Evolutionary conservation across 2,329 filamentous ascomycete species (phyloP).

Genomic region (Erysiphe pulchra): DNA sequence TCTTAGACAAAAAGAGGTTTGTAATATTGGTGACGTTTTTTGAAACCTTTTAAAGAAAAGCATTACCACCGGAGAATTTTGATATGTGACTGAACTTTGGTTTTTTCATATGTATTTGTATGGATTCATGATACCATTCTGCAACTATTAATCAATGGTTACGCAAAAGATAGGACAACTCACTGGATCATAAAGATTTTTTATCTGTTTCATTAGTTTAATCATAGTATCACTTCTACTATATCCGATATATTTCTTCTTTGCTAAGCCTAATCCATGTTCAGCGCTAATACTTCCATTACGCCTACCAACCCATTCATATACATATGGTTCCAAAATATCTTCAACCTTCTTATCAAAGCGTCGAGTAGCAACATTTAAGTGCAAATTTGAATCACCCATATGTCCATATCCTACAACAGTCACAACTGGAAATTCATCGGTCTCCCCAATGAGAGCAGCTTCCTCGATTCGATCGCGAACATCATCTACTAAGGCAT

Average conservation of each 20-base stretch:
- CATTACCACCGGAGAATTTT: not conserved
- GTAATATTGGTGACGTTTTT: too few relatives aligned
- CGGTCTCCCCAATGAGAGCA: slow-evolving; percentile 52
- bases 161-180: slow-evolving; percentile 16
- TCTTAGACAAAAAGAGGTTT: too few relatives aligned
- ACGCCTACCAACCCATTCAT: slow-evolving; percentile 79
- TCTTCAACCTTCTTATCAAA: slow-evolving; percentile 78
- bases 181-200: slow-evolving; percentile 82
- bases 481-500: slow-evolving; percentile 69
- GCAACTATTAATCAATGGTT: slow-evolving; percentile 8
- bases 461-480: slow-evolving; percentile 43
- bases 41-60: not conserved
- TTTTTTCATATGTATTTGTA: slow-evolving; percentile 64
- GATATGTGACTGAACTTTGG: not conserved
- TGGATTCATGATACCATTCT: slow-evolving; percentile 98
- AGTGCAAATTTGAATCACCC: slow-evolving; percentile 86
- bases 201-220: slow-evolving; percentile 81
- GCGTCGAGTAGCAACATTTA: slow-evolving; percentile 62
- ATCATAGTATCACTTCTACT: slow-evolving; percentile 74
- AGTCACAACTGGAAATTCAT: slow-evolving; percentile 54
- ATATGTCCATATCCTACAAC: slow-evolving; percentile 97
- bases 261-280: slow-evolving; percentile 78
- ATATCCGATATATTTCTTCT: slow-evolving; percentile 50
- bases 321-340: slow-evolving; percentile 78
- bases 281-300: slow-evolving; percentile 91